Base-by-base conservation (phyloP, 2,329 filamentous ascomycete species). In the Colletotrichum simmondsii region DNA sequence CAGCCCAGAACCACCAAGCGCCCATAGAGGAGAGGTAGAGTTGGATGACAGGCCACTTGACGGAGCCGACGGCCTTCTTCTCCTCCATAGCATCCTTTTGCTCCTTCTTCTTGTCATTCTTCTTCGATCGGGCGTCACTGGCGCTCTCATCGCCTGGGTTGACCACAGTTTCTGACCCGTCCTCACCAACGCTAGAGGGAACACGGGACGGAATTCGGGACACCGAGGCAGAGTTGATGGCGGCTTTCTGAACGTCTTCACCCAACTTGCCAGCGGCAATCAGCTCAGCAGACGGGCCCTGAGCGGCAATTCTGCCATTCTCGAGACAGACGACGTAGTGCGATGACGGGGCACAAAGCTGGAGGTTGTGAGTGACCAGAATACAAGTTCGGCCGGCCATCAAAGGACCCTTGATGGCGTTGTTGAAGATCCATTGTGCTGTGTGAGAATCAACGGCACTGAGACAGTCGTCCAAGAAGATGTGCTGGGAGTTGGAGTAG, bases 401-500 rank as follows among this genome's bases (percentile, higher is more conserved):
- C 64, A 99, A 84, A 6, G 94, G 94, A 2, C 97, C 97, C 77
- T 92, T 92, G 75, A 99, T 92, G 72, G 95, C 97, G 82, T 98
- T 93, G 80, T 93, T 93, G 84, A 98, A 98, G 76, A 99, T 98
- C 92, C 97, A 98, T 81, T 98, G 97, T 2, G 95, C 95, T 0
- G 97, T 98, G 78, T 99, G 97, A 4, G 97, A 97, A 81, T 99
- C 97, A 42, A 99, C 97, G 32, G 97, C 97, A 79, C 95, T 98
- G 56, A 99, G 88, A 75, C 97, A 98, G 81, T 99, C 97, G 79
- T 99, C 97, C 62, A 99, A 88, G 12, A 99, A 89, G 19, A 99
- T 85, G 81, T 98, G 96, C 65, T 92, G 93, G 6, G 95, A 97
- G 82, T 95, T 96, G 76, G 95, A 98, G 83, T 99, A 99, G n/a